Evolutionary conservation across 140 eudicot genomes (phyloP).

Genomic region (Flaveria floridana): DNA sequence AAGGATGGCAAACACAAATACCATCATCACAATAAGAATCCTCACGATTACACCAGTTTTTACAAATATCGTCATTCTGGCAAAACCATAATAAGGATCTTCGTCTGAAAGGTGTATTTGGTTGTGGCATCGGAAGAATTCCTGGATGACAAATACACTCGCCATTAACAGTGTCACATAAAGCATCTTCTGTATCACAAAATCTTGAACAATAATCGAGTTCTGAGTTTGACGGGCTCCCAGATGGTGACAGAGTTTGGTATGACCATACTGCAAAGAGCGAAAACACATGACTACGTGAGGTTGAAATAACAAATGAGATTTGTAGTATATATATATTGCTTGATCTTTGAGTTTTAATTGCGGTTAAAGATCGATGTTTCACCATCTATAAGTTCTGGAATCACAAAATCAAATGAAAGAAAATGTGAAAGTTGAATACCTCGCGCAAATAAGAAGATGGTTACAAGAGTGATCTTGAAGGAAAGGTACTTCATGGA

Average conservation of each 20-base stretch:
- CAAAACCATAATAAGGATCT: conserved; percentile 23
- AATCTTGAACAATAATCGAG: conserved; percentile 4
- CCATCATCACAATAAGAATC: conserved; percentile 20
- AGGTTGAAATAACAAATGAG: background rate
- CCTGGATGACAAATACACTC: conserved; percentile 24
- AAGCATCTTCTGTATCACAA: conserved; percentile 19
- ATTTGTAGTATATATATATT: background rate
- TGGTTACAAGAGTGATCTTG: conserved; percentile 11
- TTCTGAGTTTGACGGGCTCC: background rate
- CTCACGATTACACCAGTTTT: conserved; percentile 1
- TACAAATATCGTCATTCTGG: conserved; percentile 16
- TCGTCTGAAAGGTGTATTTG: background rate
- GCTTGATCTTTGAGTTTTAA: background rate
- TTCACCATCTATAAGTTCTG: background rate
- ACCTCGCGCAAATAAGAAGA: conserved; percentile 22
- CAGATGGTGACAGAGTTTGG: background rate
- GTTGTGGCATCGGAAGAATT: background rate
- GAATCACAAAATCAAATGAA: background rate
- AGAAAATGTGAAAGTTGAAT: background rate
- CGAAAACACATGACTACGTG: background rate
- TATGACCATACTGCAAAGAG: conserved; percentile 25
- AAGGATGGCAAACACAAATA: conserved; percentile 10
- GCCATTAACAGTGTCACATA: conserved; percentile 14
- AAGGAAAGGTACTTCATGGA: conserved; percentile 10
- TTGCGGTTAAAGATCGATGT: background rate